Evolutionary conservation across 352 stramenopile species (phyloP).

Genomic region (Pythium insidiosum): DNA sequence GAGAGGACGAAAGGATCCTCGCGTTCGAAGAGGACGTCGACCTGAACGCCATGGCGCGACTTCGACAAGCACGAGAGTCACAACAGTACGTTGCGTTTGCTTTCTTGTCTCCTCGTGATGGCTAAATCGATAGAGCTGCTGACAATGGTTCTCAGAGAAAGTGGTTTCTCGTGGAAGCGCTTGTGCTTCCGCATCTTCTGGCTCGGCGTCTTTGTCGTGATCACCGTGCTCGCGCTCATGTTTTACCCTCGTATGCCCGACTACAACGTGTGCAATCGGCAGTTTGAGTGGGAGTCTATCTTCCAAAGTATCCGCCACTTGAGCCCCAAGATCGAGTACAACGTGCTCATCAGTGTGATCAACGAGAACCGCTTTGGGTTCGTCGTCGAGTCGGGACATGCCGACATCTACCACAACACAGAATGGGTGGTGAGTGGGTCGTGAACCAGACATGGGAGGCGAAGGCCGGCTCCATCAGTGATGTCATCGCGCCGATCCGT

Average conservation of each 20-base stretch:
- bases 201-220: conserved; percentile 38
- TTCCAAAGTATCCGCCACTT: conserved; percentile 63
- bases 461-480: conserved; percentile 62
- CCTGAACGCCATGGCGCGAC: conserved; percentile 35
- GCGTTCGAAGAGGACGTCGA: conserved; percentile 60
- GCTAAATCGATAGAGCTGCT: too few species aligned
- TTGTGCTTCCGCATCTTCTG: conserved; percentile 51
- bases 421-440: conserved; percentile 67
- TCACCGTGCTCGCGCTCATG: conserved; percentile 75
- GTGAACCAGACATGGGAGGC: conserved; percentile 58
- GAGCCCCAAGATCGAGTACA: conserved; percentile 77
- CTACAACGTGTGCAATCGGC: conserved; percentile 86
- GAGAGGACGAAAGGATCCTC: conserved; percentile 33
- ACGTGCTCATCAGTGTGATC: conserved; percentile 81
- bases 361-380: conserved; percentile 88
- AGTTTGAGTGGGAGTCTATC: conserved; percentile 87
- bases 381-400: conserved; percentile 55
- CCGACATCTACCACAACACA: conserved; percentile 78
- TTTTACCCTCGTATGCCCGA: conserved; percentile 83
- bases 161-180: conserved; percentile 29
- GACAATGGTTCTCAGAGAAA: too few species aligned
- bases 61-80: conserved; percentile 6
- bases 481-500: conserved; percentile 68
- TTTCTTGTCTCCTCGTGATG: conserved; percentile 17
- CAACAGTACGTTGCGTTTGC: neutral